Percentiles rank a stretch among this genome's conserved stretches.
These are phyloP conservation scores for Amanita fuliginea DNA, from an alignment of 768 basidiomycete species.

Conservation along the genomic window DNA sequence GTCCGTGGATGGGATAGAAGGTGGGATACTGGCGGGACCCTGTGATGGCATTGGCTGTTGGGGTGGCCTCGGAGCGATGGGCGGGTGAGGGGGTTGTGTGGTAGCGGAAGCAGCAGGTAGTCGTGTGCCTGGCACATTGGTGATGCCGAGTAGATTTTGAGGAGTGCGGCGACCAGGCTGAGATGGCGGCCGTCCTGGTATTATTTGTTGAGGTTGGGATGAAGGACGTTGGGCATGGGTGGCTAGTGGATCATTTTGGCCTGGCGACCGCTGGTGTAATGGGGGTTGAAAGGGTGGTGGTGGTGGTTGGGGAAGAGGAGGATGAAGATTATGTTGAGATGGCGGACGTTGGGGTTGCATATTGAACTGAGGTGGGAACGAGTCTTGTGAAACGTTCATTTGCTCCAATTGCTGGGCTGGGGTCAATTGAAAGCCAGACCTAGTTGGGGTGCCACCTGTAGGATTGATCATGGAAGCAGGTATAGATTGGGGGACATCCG, in stretches of 20 bases:
- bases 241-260: conserved; percentile 30
- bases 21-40: not conserved
- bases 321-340: conserved; percentile 18
- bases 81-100: conserved; percentile 4
- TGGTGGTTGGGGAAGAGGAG: conserved; percentile 24
- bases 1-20: conserved; percentile 19
- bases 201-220: conserved; percentile 42
- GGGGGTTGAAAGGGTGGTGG: conserved; percentile 31
- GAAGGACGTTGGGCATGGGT: conserved; percentile 43
- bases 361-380: conserved; percentile 6
- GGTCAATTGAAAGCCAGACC: conserved; percentile 37
- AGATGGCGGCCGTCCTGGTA: conserved; percentile 38
- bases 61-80: conserved; percentile 5
- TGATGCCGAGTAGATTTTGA: conserved; percentile 1
- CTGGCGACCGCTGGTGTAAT: conserved; percentile 18
- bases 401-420: conserved; percentile 57
- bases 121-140: not conserved
- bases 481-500: conserved; percentile 34
- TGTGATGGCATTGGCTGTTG: conserved; percentile 10
- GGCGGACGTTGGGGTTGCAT: conserved; percentile 18
- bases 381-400: conserved; percentile 23
- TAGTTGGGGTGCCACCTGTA: conserved; percentile 28
- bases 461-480: conserved; percentile 23
- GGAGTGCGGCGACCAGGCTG: conserved; percentile 22
- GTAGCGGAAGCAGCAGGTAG: conserved; percentile 9